Percentiles rank a stretch among this genome's conserved stretches.
Evolutionary conservation across 495 filamentous ascomycete species (phyloP).

Genomic region (Evansstolkia leycettana): DNA sequence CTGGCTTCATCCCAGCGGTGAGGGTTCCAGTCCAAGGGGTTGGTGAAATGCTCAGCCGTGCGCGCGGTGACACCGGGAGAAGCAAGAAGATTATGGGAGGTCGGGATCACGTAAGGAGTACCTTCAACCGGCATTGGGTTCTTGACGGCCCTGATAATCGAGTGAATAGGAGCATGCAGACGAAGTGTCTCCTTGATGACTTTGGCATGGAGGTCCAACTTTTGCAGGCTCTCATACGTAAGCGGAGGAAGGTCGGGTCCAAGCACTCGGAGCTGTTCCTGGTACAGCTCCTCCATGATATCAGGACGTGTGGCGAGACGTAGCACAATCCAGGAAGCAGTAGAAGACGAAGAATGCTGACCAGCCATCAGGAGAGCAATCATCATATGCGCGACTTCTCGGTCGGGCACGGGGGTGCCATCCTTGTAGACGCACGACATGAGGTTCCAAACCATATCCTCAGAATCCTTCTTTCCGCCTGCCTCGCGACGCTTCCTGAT

Average conservation of each 20-base stretch:
- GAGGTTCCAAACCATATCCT: conserved; percentile 60
- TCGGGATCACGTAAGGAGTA: conserved; percentile 34
- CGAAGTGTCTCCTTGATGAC: conserved; percentile 52
- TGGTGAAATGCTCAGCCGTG: conserved; percentile 29
- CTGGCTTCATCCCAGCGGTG: conserved; percentile 36
- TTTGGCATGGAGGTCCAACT: conserved; percentile 42
- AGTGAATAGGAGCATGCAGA: conserved; percentile 53
- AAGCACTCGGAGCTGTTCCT: conserved; percentile 40
- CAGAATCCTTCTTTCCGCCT: conserved; percentile 37
- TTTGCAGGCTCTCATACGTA: conserved; percentile 40
- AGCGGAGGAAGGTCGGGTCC: conserved; percentile 38
- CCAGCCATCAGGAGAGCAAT: conserved; percentile 56
- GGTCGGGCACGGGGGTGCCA: conserved; percentile 45
- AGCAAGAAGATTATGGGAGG: conserved; percentile 34
- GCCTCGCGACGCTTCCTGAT: conserved; percentile 38
- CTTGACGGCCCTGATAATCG: conserved; percentile 49
- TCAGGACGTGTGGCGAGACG: conserved; percentile 43
- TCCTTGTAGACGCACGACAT: conserved; percentile 54
- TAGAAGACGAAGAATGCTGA: conserved; percentile 51
- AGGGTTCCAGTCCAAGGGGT: conserved; percentile 37
- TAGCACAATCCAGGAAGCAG: conserved; percentile 47
- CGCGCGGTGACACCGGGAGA: conserved; percentile 37
- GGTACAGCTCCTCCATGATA: conserved; percentile 44
- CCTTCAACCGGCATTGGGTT: conserved; percentile 40
- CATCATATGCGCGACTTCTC: conserved; percentile 57